Conservation (phyloP, 2,329 filamentous ascomycete species). For the Geosmithia flava region DNA sequence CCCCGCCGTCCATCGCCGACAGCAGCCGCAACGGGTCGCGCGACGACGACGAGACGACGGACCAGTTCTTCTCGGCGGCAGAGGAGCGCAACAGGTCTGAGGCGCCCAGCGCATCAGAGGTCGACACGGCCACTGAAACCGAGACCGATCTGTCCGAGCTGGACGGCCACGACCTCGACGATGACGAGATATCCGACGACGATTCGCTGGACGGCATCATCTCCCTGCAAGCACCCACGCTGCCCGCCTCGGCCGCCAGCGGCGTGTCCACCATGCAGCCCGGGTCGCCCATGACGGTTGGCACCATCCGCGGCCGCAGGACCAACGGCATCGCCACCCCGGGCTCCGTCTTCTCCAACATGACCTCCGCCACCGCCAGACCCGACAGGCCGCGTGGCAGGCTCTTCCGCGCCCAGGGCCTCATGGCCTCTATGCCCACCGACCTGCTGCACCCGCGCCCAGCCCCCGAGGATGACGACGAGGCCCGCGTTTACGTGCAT, state of each 20-base stretch:
- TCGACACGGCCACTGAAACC: slow-evolving; percentile 47
- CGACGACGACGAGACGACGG: slow-evolving; percentile 75
- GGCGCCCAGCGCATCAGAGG: slow-evolving; percentile 43
- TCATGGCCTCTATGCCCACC: slow-evolving; percentile 59
- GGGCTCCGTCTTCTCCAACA: slow-evolving; percentile 79
- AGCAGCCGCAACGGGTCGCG: slow-evolving; percentile 26
- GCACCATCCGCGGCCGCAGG: slow-evolving; percentile 41
- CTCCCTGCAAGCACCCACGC: slow-evolving; percentile 66
- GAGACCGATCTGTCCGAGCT: slow-evolving; percentile 49
- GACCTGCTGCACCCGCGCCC: slow-evolving; percentile 81
- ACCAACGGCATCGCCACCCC: slow-evolving; percentile 70
- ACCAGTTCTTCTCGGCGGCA: slow-evolving; percentile 85
- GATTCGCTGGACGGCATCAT: slow-evolving; percentile 93
- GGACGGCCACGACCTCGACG: slow-evolving; percentile 44
- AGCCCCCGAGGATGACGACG: slow-evolving; percentile 64
- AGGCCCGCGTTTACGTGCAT: slow-evolving; percentile 83
- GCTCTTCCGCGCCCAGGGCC: slow-evolving; percentile 71
- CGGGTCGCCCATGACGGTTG: slow-evolving; percentile 67
- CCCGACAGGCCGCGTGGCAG: slow-evolving; percentile 62
- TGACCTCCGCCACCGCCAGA: slow-evolving; percentile 72
- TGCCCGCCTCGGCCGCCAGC: slow-evolving; percentile 68
- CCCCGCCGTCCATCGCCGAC: slow-evolving; percentile 28
- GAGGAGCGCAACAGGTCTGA: slow-evolving; percentile 61
- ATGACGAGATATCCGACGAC: slow-evolving; percentile 66
- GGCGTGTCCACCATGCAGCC: slow-evolving; percentile 68